phyloP scores from a whole-genome alignment of 1,139 yeast species.

The Nakaseomyces uthaithaninus region DNA sequence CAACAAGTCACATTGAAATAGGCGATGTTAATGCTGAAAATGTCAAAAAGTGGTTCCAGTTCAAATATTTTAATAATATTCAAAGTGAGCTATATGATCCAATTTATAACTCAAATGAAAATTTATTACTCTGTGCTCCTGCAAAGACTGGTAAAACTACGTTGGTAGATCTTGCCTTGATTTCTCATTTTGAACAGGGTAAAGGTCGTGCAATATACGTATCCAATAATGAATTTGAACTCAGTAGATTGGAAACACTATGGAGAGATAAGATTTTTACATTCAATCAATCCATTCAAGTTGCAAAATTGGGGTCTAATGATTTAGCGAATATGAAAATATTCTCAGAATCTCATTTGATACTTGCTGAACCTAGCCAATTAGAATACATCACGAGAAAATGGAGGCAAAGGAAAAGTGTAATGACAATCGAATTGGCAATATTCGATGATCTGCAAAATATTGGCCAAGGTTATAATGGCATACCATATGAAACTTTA shows the following conservation, averaged over 20 bases:
- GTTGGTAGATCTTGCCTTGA: slow-evolving; percentile 64
- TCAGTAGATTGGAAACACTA: slow-evolving; percentile 39
- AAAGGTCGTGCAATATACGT: slow-evolving; percentile 62
- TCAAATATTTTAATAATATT: slow-evolving; percentile 52
- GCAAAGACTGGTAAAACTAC: slow-evolving; percentile 72
- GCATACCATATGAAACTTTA: slow-evolving; percentile 59
- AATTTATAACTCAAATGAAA: slow-evolving; percentile 51
- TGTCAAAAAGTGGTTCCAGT: slow-evolving; percentile 20
- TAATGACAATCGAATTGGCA: slow-evolving; percentile 59
- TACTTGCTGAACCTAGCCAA: slow-evolving; percentile 73
- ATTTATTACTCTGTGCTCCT: slow-evolving; percentile 58
- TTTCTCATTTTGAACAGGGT: slow-evolving; percentile 60
- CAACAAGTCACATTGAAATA: slow-evolving; percentile 42
- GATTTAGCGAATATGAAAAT: slow-evolving; percentile 44
- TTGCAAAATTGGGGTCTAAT: slow-evolving; percentile 60
- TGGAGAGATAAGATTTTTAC: slow-evolving; percentile 48
- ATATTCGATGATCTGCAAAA: slow-evolving; percentile 73
- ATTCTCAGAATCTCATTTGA: slow-evolving; percentile 52
- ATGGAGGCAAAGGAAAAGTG: slow-evolving; percentile 70
- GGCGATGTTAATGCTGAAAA: slow-evolving; percentile 43
- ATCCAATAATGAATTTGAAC: slow-evolving; percentile 48
- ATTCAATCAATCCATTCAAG: slow-evolving; percentile 42
- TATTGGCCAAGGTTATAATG: slow-evolving; percentile 49
- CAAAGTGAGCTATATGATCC: slow-evolving; percentile 65
- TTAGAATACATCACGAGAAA: slow-evolving; percentile 66